Evolutionary conservation across 441 rosid genomes (phyloP).

Genomic region (Gossypium davidsonii): DNA sequence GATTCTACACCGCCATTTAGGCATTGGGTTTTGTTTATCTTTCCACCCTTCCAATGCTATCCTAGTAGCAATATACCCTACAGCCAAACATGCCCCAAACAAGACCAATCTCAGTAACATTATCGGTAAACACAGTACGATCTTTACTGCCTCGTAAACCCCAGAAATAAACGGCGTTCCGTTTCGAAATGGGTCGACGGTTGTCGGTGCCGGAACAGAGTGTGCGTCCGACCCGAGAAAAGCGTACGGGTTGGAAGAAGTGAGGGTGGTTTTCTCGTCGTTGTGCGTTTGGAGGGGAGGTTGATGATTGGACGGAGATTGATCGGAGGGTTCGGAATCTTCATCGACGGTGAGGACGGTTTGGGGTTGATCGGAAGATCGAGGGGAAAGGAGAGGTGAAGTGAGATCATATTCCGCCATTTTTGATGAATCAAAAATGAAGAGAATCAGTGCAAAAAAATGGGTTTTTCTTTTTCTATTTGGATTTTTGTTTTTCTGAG

Average conservation of each 20-base stretch:
- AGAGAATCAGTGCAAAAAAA: not conserved
- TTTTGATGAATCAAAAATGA: constrained; percentile 7
- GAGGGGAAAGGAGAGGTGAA: constrained; percentile 50
- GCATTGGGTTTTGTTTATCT: constrained; percentile 79
- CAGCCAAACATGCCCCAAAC: constrained; percentile 50
- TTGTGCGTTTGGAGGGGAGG: not conserved
- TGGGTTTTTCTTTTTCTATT: not conserved
- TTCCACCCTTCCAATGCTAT: constrained; percentile 77
- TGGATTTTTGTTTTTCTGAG: not conserved
- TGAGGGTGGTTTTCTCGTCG: constrained; percentile 2
- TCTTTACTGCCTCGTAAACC: constrained; percentile 66
- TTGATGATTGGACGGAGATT: constrained; percentile 7
- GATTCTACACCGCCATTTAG: constrained; percentile 68
- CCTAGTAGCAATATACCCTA: constrained; percentile 67
- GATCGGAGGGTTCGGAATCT: constrained; percentile 17
- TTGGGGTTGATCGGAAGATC: constrained; percentile 36
- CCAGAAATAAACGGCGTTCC: constrained; percentile 49
- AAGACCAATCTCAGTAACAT: constrained; percentile 51
- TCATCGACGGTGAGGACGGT: constrained; percentile 40
- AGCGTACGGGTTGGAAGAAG: constrained; percentile 38
- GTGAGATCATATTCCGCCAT: constrained; percentile 54
- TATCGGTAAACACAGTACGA: constrained; percentile 60
- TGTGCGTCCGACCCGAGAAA: constrained; percentile 44
- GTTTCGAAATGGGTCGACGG: constrained; percentile 75
- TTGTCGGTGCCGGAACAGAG: constrained; percentile 39